Base-by-base conservation (phyloP, 1,284 basidiomycete genomes). In the Tylopilus sp. region DNA sequence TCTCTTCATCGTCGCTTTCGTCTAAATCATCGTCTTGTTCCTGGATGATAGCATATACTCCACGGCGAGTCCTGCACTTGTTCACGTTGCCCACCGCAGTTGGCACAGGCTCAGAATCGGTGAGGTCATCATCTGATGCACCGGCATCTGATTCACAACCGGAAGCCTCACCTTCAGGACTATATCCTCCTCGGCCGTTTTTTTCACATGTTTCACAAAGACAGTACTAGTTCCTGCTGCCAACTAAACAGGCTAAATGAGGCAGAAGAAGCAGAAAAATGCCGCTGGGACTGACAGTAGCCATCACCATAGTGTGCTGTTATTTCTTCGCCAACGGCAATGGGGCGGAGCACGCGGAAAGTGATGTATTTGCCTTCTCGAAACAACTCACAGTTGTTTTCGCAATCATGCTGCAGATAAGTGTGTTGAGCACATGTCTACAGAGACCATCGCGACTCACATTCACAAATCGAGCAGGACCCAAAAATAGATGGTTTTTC, bases 381-480 rank as follows among this genome's bases (percentile, higher is more conserved):
- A 68, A 93, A 90, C 50, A 94, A 80, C 63, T 94, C 89, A 53
- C 87, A 89, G 68, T 95, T 94, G 61, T 94, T 90, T 54, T 92
- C 83, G 71, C 93, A 95, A 68, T 95, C 93, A 67, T 95, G 92
- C 89, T 93, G 69, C 57, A 69, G 49, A 63, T 37, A 43, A 52
- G 44, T 50, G 47, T 41, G 54, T 53, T 53, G 46, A 61, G 52
- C 50, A 26, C 44, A 50, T 59, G 47, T 55, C 55, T 54, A 22
- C 50, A 50, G 29, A 61, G 48, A 48, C 43, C 44, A 43, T 53
- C 54, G 54, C 58, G 48, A 75, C 90, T 80, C 73, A 94, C 92
- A 68, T 96, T 96, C 57, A 95, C 92, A 74, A 96, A 96, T 60
- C 93, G 85, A 67, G 94, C 94, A 44, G 93, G 93, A 3, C 93